Conservation (phyloP, 345 rosid species). For the Salix udensis region DNA sequence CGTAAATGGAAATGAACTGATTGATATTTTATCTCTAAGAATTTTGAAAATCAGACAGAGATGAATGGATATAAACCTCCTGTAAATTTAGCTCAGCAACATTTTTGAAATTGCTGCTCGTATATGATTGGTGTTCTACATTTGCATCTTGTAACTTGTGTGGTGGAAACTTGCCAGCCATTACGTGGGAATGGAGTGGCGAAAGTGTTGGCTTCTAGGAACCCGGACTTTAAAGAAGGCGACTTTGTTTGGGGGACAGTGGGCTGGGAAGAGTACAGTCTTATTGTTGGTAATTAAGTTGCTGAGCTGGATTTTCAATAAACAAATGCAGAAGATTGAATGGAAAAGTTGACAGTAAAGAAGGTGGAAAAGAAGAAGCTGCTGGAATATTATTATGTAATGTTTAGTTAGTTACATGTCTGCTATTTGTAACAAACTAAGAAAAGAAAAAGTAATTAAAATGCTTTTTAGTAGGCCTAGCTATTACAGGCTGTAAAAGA, state of each 20-base stretch:
- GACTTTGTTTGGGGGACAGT: conserved; percentile 57
- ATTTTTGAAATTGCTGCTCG: neutral
- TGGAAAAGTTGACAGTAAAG: no score
- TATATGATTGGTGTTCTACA: neutral
- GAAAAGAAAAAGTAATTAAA: no score
- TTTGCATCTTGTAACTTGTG: neutral
- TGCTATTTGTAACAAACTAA: no score
- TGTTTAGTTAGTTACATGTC: no score
- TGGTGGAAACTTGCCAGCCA: conserved; percentile 33
- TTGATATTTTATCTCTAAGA: neutral
- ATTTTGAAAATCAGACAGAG: neutral
- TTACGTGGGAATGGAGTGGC: conserved; percentile 52
- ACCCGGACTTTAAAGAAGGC: conserved; percentile 39
- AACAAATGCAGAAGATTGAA: no score
- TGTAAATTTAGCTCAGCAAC: neutral
- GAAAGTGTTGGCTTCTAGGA: conserved; percentile 49
- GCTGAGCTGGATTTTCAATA: no score
- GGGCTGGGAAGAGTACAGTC: conserved; percentile 64
- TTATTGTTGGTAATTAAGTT: no score
- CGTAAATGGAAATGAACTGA: neutral
- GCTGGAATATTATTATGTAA: no score
- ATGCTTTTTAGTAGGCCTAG: no score
- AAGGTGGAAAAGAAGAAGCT: no score
- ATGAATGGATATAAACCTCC: neutral
- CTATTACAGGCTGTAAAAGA: no score